These are phyloP conservation scores for Vicia villosa DNA, from an alignment of 306 rosid genomes.

Conservation along the genomic window DNA sequence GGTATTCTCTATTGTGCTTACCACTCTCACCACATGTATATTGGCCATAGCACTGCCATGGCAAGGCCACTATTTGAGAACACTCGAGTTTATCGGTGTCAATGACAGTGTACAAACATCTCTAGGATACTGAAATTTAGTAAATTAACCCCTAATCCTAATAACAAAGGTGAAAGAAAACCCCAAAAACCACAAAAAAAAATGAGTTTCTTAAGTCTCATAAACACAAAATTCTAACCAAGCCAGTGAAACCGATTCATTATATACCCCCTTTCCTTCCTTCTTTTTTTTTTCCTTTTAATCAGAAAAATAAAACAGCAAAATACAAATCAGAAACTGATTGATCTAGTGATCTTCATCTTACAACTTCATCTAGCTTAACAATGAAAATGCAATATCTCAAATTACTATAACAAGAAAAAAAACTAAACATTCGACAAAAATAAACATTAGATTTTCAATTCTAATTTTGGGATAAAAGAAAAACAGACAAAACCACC, in stretches of 20 bases:
- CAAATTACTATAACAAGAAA: not conserved
- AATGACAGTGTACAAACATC: too few relatives aligned
- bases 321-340: constrained; percentile 19
- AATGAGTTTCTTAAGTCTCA: too few relatives aligned
- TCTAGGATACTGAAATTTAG: not conserved
- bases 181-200: too few relatives aligned
- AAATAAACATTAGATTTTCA: constrained; percentile 7
- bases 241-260: not conserved
- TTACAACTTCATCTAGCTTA: not conserved
- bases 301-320: too few relatives aligned
- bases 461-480: not conserved
- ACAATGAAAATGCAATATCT: not conserved
- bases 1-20: too few relatives aligned
- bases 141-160: not conserved
- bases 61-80: too few relatives aligned
- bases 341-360: constrained; percentile 16
- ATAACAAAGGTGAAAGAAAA: not conserved
- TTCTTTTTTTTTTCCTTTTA: too few relatives aligned
- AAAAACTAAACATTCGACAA: too few relatives aligned
- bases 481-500: not conserved
- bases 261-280: too few relatives aligned
- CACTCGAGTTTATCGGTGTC: too few relatives aligned
- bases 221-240: not conserved
- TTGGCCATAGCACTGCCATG: too few relatives aligned
- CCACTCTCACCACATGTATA: too few relatives aligned